Percentiles rank a stretch among this genome's conserved stretches.
These are phyloP conservation scores for Bruguiera parviflora DNA, from an alignment of 345 rosid species.

Conservation along the genomic window DNA sequence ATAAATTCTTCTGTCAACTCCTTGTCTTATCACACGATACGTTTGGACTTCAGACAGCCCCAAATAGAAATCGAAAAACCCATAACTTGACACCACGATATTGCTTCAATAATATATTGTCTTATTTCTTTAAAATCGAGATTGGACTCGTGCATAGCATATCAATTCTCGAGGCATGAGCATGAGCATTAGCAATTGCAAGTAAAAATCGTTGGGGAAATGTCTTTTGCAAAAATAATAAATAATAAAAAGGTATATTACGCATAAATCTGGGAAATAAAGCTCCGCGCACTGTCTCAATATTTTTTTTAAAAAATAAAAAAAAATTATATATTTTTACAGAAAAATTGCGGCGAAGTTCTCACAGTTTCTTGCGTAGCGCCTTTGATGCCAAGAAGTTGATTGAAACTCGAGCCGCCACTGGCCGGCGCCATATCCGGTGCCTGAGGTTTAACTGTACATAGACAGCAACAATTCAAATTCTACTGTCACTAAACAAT, in stretches of 20 bases:
- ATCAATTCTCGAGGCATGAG: too few relatives aligned
- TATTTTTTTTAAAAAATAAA: too few relatives aligned
- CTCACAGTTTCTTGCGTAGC: constrained; percentile 86
- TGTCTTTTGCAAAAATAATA: too few relatives aligned
- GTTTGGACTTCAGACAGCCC: neutral
- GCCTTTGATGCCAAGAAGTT: constrained; percentile 96
- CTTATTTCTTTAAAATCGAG: too few relatives aligned
- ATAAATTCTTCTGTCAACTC: constrained; percentile 4
- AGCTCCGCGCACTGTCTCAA: too few relatives aligned
- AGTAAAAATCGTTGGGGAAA: too few relatives aligned
- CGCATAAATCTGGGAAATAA: too few relatives aligned
- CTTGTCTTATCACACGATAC: neutral
- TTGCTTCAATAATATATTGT: neutral
- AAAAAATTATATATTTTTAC: too few relatives aligned
- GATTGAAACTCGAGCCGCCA: constrained; percentile 81
- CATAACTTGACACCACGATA: neutral
- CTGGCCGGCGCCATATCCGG: constrained; percentile 70
- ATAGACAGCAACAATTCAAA: neutral
- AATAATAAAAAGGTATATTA: too few relatives aligned
- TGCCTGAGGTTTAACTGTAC: constrained; percentile 54
- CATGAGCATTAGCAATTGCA: too few relatives aligned
- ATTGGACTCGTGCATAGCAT: too few relatives aligned
- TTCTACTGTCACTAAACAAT: neutral
- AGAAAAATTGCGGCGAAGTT: neutral
- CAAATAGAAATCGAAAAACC: neutral